Percentiles rank a stretch among this genome's conserved stretches.
These are phyloP conservation scores for Curvularia hawaiiensis DNA, from an alignment of 2,329 filamentous ascomycete genomes.

Conservation along the genomic window DNA sequence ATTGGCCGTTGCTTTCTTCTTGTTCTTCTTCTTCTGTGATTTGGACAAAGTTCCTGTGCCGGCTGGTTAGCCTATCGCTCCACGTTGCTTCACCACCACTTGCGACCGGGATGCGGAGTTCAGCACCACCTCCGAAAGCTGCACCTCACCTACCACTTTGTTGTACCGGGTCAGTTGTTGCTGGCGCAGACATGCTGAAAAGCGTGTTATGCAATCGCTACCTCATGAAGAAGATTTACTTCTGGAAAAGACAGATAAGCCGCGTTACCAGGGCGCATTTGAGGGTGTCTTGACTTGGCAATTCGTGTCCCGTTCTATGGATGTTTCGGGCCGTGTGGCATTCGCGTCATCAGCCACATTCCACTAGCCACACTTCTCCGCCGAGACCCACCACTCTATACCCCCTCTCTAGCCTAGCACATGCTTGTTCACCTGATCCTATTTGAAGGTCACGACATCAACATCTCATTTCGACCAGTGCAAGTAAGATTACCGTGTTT, in stretches of 20 bases:
- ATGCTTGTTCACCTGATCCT: not conserved
- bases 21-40: slow-evolving; percentile 50
- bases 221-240: slow-evolving; percentile 11
- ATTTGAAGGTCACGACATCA: not conserved
- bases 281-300: slow-evolving; percentile 41
- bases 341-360: slow-evolving; percentile 32
- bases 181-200: slow-evolving; percentile 37
- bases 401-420: not conserved
- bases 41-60: slow-evolving; percentile 38
- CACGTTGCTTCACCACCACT: not conserved
- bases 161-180: slow-evolving; percentile 36
- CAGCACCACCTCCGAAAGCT: slow-evolving; percentile 23
- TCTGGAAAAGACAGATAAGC: slow-evolving; percentile 2
- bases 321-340: slow-evolving; percentile 34
- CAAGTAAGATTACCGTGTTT: not conserved
- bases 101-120: slow-evolving; percentile 15
- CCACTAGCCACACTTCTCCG: slow-evolving; percentile 29
- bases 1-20: slow-evolving; percentile 41
- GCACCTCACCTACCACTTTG: slow-evolving; percentile 44
- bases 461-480: not conserved
- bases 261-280: slow-evolving; percentile 29
- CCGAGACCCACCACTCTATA: not conserved
- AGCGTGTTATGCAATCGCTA: slow-evolving; percentile 16
- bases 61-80: slow-evolving; percentile 24
- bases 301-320: slow-evolving; percentile 44